These are phyloP conservation scores for Trichocladium antarcticum DNA, from an alignment of 495 filamentous ascomycete genomes.

Conservation along the genomic window DNA sequence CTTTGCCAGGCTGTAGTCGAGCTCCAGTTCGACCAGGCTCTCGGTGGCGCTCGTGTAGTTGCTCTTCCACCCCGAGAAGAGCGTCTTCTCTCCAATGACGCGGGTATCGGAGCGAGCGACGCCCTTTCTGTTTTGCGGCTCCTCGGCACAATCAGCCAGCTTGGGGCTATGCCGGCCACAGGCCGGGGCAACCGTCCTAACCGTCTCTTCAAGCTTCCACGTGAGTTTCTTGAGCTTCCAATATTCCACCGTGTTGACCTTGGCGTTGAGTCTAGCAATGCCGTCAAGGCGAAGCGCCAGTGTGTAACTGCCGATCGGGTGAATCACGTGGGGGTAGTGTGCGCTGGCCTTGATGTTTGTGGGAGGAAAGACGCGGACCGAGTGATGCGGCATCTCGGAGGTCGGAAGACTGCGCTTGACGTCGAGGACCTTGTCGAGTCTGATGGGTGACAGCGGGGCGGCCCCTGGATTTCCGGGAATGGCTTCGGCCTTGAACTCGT, in stretches of 20 bases:
- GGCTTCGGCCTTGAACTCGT: slow-evolving; percentile 67
- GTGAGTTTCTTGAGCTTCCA: slow-evolving; percentile 85
- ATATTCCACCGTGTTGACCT: slow-evolving; percentile 44
- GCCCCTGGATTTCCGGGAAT: slow-evolving; percentile 44
- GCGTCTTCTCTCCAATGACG: slow-evolving; percentile 46
- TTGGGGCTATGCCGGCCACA: slow-evolving; percentile 69
- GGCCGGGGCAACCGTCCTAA: slow-evolving; percentile 67
- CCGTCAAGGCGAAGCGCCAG: slow-evolving; percentile 72
- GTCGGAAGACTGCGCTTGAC: slow-evolving; percentile 61
- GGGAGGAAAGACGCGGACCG: slow-evolving; percentile 87
- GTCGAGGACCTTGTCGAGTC: slow-evolving; percentile 50
- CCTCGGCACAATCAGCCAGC: slow-evolving; percentile 40
- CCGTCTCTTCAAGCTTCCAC: slow-evolving; percentile 85
- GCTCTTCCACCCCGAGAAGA: slow-evolving; percentile 79
- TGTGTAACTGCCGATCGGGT: slow-evolving; percentile 77
- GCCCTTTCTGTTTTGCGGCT: slow-evolving; percentile 51
- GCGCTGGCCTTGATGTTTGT: slow-evolving; percentile 81
- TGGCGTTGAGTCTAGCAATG: slow-evolving; percentile 52
- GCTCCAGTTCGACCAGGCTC: slow-evolving; percentile 71
- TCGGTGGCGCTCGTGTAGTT: slow-evolving; percentile 59
- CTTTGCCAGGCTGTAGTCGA: slow-evolving; percentile 58
- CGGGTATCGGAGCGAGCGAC: slow-evolving; percentile 65
- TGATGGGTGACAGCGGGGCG: slow-evolving; percentile 35
- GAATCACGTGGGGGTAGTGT: slow-evolving; percentile 66
- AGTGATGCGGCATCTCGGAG: slow-evolving; percentile 55